A percentile compares a stretch with the other conserved stretches of the same genome.
phyloP scores from a whole-genome alignment of 306 rosid species.

The Citrullus mucosospermus region DNA sequence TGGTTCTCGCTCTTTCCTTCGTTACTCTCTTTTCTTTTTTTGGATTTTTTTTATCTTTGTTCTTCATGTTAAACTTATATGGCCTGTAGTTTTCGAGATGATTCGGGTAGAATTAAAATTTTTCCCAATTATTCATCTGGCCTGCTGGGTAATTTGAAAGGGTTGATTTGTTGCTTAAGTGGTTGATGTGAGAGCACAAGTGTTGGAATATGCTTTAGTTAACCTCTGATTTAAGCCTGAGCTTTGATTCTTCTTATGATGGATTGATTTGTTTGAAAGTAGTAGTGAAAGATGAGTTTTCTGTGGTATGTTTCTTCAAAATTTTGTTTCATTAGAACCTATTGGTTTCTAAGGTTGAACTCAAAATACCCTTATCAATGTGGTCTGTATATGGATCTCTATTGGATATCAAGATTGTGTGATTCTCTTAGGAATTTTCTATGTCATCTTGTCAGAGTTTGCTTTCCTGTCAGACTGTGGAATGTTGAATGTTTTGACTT shows the following conservation, averaged over 20 bases:
- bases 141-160: background rate
- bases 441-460: background rate
- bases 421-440: background rate
- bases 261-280: background rate
- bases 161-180: background rate
- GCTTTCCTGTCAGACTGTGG: background rate
- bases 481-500: background rate
- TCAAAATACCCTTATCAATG: background rate
- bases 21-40: background rate
- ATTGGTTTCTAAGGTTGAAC: background rate
- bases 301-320: background rate
- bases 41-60: background rate
- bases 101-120: background rate
- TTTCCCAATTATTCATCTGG: background rate
- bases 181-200: background rate
- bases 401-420: background rate
- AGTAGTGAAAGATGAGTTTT: background rate
- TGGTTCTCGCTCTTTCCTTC: conserved; percentile 26
- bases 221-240: background rate
- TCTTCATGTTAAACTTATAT: no score
- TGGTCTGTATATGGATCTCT: background rate
- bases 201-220: background rate
- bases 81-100: background rate
- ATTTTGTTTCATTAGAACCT: background rate
- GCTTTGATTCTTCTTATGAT: background rate